phyloP scores from a whole-genome alignment of 2,329 filamentous ascomycete genomes.

The Xylariaceae sp. region DNA sequence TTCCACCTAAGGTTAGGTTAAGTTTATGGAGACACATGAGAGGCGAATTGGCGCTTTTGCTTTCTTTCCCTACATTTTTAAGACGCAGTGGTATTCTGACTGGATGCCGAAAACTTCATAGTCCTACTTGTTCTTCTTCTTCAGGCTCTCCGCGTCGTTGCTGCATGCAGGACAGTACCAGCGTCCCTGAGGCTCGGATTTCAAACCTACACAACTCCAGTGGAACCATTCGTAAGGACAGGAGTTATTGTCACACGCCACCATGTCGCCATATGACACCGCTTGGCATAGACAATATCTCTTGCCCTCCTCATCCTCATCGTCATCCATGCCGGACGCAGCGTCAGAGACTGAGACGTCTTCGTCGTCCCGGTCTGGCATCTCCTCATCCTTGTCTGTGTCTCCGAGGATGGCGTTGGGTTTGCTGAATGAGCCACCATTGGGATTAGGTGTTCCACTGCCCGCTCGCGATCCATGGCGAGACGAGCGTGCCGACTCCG shows the following conservation, averaged over 20 bases:
- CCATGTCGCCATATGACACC: slow-evolving; percentile 82
- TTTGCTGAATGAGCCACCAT: slow-evolving; percentile 16
- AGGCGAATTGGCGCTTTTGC: too few relatives aligned
- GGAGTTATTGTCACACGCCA: slow-evolving; percentile 78
- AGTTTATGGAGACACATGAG: too few relatives aligned
- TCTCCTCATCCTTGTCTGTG: slow-evolving; percentile 27
- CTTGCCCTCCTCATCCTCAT: slow-evolving; percentile 70
- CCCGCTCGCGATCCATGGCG: slow-evolving; percentile 38
- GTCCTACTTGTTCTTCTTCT: slow-evolving; percentile 35
- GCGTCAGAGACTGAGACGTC: slow-evolving; percentile 36
- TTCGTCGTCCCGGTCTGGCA: slow-evolving; percentile 43
- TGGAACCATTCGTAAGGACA: slow-evolving; percentile 86
- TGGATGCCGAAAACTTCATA: not conserved
- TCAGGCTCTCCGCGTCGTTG: slow-evolving; percentile 37
- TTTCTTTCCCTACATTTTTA: too few relatives aligned
- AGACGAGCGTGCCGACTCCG: slow-evolving; percentile 49
- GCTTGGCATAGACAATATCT: slow-evolving; percentile 82
- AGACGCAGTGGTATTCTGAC: too few relatives aligned
- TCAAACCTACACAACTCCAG: slow-evolving; percentile 67
- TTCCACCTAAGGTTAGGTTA: too few relatives aligned
- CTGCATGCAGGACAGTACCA: slow-evolving; percentile 63
- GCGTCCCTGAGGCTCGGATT: slow-evolving; percentile 60
- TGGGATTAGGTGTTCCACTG: slow-evolving; percentile 34
- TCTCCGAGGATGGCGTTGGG: slow-evolving; percentile 12
- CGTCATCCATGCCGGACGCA: slow-evolving; percentile 38